Percentiles rank a stretch among this genome's conserved stretches.
These are phyloP conservation scores for Aspergillus flavus DNA, from an alignment of 2,329 filamentous ascomycete species.

Conservation along the genomic window DNA sequence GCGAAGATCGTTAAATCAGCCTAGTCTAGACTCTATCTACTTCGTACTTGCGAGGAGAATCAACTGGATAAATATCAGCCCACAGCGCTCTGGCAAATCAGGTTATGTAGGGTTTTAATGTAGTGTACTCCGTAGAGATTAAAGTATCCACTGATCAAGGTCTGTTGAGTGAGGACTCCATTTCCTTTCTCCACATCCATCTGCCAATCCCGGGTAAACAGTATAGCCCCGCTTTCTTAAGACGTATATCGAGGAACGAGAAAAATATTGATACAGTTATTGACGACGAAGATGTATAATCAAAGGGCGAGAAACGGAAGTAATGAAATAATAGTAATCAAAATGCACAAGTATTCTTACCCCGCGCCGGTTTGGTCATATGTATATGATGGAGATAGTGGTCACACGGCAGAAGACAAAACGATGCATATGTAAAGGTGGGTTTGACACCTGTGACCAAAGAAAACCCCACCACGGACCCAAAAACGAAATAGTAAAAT, in stretches of 20 bases:
- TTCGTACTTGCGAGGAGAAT: not conserved
- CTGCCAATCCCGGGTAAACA: conserved; percentile 1
- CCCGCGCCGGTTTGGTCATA: not conserved
- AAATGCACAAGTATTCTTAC: not conserved
- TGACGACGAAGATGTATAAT: not conserved
- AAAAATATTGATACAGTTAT: not conserved
- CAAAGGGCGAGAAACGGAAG: not conserved
- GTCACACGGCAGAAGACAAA: not conserved
- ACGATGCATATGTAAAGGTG: not conserved
- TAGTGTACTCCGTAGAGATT: not conserved
- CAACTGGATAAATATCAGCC: not conserved
- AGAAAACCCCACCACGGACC: not conserved
- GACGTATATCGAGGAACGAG: not conserved
- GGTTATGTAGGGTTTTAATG: not conserved
- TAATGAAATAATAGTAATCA: not conserved
- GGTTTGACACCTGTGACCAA: not conserved
- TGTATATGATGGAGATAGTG: not conserved
- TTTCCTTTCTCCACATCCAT: not conserved
- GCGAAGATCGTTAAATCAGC: not conserved
- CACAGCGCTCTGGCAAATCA: not conserved
- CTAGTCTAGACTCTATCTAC: not conserved
- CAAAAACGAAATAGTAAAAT: not conserved
- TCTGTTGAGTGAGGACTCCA: not conserved
- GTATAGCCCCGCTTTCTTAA: not conserved
- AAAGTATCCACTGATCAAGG: not conserved